phyloP scores from a whole-genome alignment of 139 green algal genomes.

The Axilococcus clingmanii region DNA sequence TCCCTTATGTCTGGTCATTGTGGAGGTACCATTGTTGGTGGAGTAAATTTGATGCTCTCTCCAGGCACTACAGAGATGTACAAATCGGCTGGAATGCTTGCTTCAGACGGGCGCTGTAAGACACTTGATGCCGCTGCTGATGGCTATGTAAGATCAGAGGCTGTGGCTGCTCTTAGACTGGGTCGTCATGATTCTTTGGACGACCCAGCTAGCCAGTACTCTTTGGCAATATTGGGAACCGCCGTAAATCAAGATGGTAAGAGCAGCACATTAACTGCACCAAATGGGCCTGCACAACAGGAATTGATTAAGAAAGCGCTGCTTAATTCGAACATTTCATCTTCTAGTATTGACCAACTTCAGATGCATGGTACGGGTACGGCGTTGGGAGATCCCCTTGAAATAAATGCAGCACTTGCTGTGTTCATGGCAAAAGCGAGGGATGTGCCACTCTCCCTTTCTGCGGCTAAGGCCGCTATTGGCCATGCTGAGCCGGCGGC shows the following conservation, averaged over 20 bases:
- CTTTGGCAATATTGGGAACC: neutral
- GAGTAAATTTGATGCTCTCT: constrained; percentile 24
- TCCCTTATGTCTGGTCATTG: constrained; percentile 1
- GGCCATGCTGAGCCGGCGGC: constrained; percentile 69
- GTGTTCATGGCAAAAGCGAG: constrained; percentile 25
- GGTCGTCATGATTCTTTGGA: neutral
- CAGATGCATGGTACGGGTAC: constrained; percentile 52
- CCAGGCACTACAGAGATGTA: constrained; percentile 22
- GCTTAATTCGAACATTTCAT: neutral
- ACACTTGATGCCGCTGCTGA: constrained; percentile 69
- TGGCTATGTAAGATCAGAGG: constrained; percentile 69
- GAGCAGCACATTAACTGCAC: constrained; percentile 33
- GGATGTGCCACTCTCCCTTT: constrained; percentile 27
- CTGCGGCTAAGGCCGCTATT: constrained; percentile 50
- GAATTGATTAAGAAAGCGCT: constrained; percentile 43
- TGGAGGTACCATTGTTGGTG: constrained; percentile 5
- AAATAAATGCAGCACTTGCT: constrained; percentile 29
- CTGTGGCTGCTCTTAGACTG: constrained; percentile 17
- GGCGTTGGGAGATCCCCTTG: constrained; percentile 48
- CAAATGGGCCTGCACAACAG: constrained; percentile 39
- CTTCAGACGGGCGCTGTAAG: constrained; percentile 72
- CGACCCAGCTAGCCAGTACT: neutral
- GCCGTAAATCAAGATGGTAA: constrained; percentile 40
- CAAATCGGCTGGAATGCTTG: constrained; percentile 9
- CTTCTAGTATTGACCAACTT: constrained; percentile 9